Evolutionary conservation across 192 early-diverging fungal genomes (phyloP), one percentile per base, ranked within the genome.

Genomic region (Coemansia sp.): DNA sequence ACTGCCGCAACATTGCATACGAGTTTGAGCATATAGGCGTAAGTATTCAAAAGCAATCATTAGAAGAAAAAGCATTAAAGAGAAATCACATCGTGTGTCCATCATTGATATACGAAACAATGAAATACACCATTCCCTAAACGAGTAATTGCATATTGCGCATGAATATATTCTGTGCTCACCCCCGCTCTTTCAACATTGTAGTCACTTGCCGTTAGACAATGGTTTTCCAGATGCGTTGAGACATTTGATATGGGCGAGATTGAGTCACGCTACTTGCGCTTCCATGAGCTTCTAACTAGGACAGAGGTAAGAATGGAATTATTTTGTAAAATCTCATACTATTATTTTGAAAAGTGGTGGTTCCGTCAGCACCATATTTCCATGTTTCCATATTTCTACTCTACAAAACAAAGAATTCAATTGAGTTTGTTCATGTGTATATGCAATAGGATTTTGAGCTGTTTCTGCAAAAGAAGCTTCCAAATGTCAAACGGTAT

Each of bases 401-500:
- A 51, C 47, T 13, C 6, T 49, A 21, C 36, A 26, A 63, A 32
- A 22, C 39, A 22, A 36, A 10, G 90, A 79, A 80, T 85, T n/a
- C n/a, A n/a, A n/a, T n/a, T n/a, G n/a, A n/a, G n/a, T n/a, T n/a
- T n/a, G n/a, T n/a, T 48, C 18, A 48, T 48, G 46, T n/a, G 13
- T n/a, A 48, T n/a, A 13, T 5, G 19, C 21, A 22, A 2, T 52
- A 75, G 73, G 64, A 62, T 2, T 96, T 98, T 86, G 96, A 98
- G 76, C 94, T 92, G 56, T 98, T 97, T 72, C 90, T 98, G 88
- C 91, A 91, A 52, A 97, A 97, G 69, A 93, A 91, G 76, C 96
- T 98, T 72, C 91, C 93, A 48, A 90, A 94, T 58, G 89, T 97
- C 55, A 97, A 97, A 80, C 88, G 96, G n/a, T 98, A 98, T 72